phyloP scores from a whole-genome alignment of 2,329 filamentous ascomycete species.

The Teratosphaeria pseudoeucalypti region DNA sequence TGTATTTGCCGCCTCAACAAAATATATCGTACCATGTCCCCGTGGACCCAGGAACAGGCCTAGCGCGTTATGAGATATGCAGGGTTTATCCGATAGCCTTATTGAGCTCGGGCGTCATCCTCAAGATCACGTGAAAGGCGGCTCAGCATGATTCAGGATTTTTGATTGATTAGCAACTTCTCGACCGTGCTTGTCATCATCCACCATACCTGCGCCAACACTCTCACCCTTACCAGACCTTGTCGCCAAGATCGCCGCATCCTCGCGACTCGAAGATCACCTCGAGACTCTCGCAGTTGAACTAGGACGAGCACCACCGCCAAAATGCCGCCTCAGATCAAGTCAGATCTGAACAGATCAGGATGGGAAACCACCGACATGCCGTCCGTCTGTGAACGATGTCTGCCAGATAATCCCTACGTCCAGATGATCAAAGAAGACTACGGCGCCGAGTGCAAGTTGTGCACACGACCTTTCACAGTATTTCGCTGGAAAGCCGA shows the following conservation, averaged over 20 bases:
- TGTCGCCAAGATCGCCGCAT: background rate
- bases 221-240: background rate
- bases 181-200: background rate
- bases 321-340: slow-evolving; percentile 79
- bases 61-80: background rate
- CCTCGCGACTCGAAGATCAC: background rate
- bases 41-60: slow-evolving; percentile 1
- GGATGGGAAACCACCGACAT: slow-evolving; percentile 85
- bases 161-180: background rate
- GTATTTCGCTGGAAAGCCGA: slow-evolving; percentile 92
- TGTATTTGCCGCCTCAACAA: background rate
- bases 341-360: slow-evolving; percentile 87
- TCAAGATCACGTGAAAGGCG: background rate
- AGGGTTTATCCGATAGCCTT: background rate
- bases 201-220: background rate
- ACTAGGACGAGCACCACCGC: background rate
- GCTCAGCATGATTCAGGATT: background rate
- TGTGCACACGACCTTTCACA: slow-evolving; percentile 89
- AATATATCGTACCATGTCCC: background rate
- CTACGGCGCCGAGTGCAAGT: slow-evolving; percentile 60
- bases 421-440: slow-evolving; percentile 99
- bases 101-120: background rate
- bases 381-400: slow-evolving; percentile 81
- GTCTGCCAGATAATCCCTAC: slow-evolving; percentile 90
- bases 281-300: background rate